Conservation (phyloP, 1,139 yeast genomes). For the Meyerozyma elateridarum region DNA sequence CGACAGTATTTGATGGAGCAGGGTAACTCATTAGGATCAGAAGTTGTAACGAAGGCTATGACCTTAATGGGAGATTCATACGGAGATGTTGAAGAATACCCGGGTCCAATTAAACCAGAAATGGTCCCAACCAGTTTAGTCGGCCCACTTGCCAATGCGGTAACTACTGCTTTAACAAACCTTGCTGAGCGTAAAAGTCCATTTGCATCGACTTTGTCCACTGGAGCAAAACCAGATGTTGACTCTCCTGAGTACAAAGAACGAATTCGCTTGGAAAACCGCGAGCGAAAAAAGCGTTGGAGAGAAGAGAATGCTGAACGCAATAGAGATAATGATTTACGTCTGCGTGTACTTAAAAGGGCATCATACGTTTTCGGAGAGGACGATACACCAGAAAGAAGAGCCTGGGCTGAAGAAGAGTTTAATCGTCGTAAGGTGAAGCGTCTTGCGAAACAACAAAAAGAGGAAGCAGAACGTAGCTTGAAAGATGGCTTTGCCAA, state of each 20-base stretch:
- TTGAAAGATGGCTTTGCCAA: no score
- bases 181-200: neutral
- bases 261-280: conserved; percentile 60
- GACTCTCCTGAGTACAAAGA: conserved; percentile 46
- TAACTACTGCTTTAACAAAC: neutral
- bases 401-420: conserved; percentile 75
- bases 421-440: conserved; percentile 61
- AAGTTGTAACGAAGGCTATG: no score
- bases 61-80: no score
- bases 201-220: conserved; percentile 14
- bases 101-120: no score
- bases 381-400: conserved; percentile 46
- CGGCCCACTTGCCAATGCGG: no score
- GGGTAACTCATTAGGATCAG: no score
- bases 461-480: conserved; percentile 3
- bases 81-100: no score
- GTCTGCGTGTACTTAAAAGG: conserved; percentile 69
- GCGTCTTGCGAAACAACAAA: conserved; percentile 37
- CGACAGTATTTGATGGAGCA: conserved; percentile 2
- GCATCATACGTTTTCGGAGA: conserved; percentile 69
- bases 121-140: no score
- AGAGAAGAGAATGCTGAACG: conserved; percentile 76
- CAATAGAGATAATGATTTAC: conserved; percentile 81
- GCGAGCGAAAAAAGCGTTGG: conserved; percentile 90
- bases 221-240: conserved; percentile 24